These are phyloP conservation scores for Xylaria sp. DNA, from an alignment of 2,329 filamentous ascomycete genomes.

Conservation along the genomic window DNA sequence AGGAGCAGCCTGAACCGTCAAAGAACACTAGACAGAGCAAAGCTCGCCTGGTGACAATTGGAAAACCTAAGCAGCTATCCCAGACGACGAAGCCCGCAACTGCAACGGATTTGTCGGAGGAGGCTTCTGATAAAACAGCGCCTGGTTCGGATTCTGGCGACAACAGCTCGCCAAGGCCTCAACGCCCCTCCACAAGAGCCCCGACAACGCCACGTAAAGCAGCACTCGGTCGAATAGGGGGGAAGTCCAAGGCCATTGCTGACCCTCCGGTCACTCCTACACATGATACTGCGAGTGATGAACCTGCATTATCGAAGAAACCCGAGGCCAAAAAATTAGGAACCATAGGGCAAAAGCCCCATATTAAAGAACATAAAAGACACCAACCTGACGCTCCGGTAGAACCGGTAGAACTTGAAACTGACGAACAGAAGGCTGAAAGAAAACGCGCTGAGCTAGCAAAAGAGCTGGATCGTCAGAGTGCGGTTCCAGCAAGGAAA, in stretches of 20 bases:
- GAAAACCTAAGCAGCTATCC: slow-evolving; percentile 47
- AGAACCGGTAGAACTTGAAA: slow-evolving; percentile 44
- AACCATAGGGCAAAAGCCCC: slow-evolving; percentile 43
- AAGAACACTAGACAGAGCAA: slow-evolving; percentile 29
- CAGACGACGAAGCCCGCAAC: slow-evolving; percentile 42
- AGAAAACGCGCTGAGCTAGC: slow-evolving; percentile 64
- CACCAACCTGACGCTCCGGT: slow-evolving; percentile 31
- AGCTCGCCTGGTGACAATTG: slow-evolving; percentile 39
- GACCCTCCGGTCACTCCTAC: slow-evolving; percentile 16
- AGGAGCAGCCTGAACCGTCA: slow-evolving; percentile 33
- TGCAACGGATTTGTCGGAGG: slow-evolving; percentile 36
- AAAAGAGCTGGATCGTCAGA: slow-evolving; percentile 62
- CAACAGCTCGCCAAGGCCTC: slow-evolving; percentile 20
- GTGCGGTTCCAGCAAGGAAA: slow-evolving; percentile 64
- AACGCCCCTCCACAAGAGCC: slow-evolving; percentile 14
- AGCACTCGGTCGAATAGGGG: slow-evolving; percentile 45
- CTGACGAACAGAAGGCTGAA: slow-evolving; percentile 56
- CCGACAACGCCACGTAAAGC: slow-evolving; percentile 34
- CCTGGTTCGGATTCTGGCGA: slow-evolving; percentile 39
- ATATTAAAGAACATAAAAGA: slow-evolving; percentile 37
- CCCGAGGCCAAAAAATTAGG: slow-evolving; percentile 41
- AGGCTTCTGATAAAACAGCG: slow-evolving; percentile 43
- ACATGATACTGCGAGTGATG: slow-evolving; percentile 21
- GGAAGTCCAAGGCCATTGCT: slow-evolving; percentile 36
- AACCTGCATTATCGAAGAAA: slow-evolving; percentile 36